Base-by-base conservation (phyloP, 2,329 filamentous ascomycete species). In the Metarhizium anisopliae region DNA sequence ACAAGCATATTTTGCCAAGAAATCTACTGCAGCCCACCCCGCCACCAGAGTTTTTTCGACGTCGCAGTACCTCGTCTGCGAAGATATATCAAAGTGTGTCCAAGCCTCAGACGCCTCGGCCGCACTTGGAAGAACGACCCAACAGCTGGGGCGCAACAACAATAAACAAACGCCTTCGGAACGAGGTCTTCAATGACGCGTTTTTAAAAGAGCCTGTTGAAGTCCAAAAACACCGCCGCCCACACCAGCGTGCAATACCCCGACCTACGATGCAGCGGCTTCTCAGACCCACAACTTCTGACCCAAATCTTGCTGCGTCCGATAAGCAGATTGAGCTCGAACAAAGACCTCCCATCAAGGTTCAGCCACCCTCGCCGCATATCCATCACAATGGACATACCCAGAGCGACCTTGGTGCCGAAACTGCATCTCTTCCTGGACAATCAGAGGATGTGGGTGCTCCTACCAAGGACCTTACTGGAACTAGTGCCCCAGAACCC, bases 141-240 rank as follows among this genome's bases (percentile, higher is more conserved):
- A 82, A 82, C 61, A 85, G 83, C 64, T 96, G 93, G 92, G 92
- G 93, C 7, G 90, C 91, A 16, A 96, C 92, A 0, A 92, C 87
- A 25, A 89, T 96, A 57, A 97, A 97, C 67, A 87, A 89, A 63
- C 84, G 86, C 57, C 73, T 97, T 43, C 86, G 92, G 58, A 93
- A 95, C 67, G 90, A 95, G 68, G 91, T 96, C 1, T 87, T 96
- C 66, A 89, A 91, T 43, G 92, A 96, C 67, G 93, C 93, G 0
- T 96, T 96, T 65, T 77, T 90, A 47, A 90, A 91, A 57, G 87
- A 91, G 54, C 85, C 88, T 0, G 88, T 96, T 58, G 86, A 89
- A n/a, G 75, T 86, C 63, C 89, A 92, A 63, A 86, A 87, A 59
- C 86, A 91, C 58, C 85, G 87, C 36, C 81, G 83, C 59, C 87